These are phyloP conservation scores for Stenogyne calaminthoides DNA, from an alignment of 305 asterid genomes.

Conservation along the genomic window DNA sequence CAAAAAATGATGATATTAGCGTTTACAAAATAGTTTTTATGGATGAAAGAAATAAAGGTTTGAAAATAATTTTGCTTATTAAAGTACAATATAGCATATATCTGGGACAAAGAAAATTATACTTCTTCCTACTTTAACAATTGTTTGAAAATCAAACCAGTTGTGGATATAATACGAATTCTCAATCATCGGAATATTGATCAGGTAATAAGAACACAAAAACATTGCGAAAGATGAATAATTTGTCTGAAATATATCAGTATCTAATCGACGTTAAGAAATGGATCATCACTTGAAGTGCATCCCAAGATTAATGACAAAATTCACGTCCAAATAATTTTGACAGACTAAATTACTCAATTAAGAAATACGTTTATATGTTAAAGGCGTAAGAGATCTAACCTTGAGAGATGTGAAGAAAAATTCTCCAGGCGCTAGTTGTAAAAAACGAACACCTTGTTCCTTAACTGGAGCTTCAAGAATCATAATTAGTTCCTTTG, in stretches of 20 bases:
- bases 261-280: not conserved
- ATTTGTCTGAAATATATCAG: not conserved
- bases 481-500: conserved; percentile 84
- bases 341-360: no score
- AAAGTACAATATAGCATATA: no score
- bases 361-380: not conserved
- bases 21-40: not conserved
- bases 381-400: not conserved
- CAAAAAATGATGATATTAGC: conserved; percentile 19
- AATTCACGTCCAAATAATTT: no score
- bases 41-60: not conserved
- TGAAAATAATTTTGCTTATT: not conserved
- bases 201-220: not conserved
- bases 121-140: not conserved
- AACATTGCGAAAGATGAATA: not conserved
- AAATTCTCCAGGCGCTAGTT: conserved; percentile 96
- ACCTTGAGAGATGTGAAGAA: conserved; percentile 94
- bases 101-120: no score
- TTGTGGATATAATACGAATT: no score
- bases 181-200: not conserved
- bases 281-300: not conserved
- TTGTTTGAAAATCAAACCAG: not conserved
- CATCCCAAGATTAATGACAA: not conserved
- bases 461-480: conserved; percentile 89
- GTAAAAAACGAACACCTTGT: conserved; percentile 94